phyloP scores from a whole-genome alignment of 2,329 filamentous ascomycete genomes.

The Eutypella sp. region DNA sequence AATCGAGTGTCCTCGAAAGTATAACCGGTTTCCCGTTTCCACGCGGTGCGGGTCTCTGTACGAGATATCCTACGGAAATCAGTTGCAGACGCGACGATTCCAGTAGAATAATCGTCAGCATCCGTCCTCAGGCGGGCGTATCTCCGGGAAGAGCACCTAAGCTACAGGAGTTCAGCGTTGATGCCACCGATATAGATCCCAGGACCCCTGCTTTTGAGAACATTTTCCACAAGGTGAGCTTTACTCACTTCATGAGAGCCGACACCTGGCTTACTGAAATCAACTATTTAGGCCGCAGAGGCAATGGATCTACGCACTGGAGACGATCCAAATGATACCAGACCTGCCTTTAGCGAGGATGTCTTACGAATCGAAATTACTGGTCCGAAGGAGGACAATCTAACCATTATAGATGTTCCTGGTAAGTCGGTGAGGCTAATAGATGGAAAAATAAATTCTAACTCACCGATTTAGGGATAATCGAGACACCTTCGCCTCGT shows the following conservation, averaged over 20 bases:
- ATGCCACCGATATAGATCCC: neutral
- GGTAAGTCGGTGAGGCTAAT: neutral
- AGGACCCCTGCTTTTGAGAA: neutral
- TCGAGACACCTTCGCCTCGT: neutral
- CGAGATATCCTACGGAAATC: constrained; percentile 23
- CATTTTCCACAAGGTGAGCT: neutral
- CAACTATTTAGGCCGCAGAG: constrained; percentile 2
- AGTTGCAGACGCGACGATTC: constrained; percentile 6
- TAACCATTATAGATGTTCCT: constrained; percentile 11
- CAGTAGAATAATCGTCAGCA: constrained; percentile 4
- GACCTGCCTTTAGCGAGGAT: constrained; percentile 7
- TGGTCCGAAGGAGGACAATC: constrained; percentile 7
- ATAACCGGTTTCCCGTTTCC: constrained; percentile 25
- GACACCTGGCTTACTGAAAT: neutral
- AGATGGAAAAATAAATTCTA: neutral
- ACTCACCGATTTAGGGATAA: neutral
- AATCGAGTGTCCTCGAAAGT: constrained; percentile 67
- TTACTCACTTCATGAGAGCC: neutral
- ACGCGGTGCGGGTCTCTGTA: constrained; percentile 15
- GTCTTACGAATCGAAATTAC: constrained; percentile 13
- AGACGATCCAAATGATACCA: neutral
- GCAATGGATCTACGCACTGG: constrained; percentile 5
- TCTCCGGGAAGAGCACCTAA: neutral
- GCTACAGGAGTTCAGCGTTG: neutral
- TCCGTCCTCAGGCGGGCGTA: constrained; percentile 2